Evolutionary conservation across 2,329 filamentous ascomycete genomes (phyloP).

Genomic region (Orbilia quercus): DNA sequence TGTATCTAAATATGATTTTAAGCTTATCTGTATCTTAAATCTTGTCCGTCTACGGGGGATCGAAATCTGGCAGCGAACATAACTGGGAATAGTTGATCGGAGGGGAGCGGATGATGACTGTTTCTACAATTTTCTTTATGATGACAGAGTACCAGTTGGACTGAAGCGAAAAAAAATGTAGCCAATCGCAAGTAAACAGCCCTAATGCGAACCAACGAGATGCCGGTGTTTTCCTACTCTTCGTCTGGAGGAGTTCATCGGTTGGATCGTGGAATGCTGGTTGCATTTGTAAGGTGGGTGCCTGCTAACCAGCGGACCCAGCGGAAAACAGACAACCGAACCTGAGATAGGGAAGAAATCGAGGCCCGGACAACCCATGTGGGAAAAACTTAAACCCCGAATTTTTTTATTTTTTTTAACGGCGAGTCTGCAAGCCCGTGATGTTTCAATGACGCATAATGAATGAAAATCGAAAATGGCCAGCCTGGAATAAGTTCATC

Average conservation of each 20-base stretch:
- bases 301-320: background rate
- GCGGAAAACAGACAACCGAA: background rate
- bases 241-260: conserved; percentile 12
- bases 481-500: too few relatives aligned
- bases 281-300: conserved; percentile 19
- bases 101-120: too few relatives aligned
- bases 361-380: too few relatives aligned
- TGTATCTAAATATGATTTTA: conserved; percentile 40
- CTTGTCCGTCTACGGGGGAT: background rate
- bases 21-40: conserved; percentile 30
- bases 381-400: too few relatives aligned
- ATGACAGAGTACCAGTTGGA: too few relatives aligned
- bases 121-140: too few relatives aligned
- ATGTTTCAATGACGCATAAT: background rate
- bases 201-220: background rate
- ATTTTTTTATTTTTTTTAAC: too few relatives aligned
- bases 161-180: background rate
- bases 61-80: background rate
- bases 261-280: background rate
- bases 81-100: too few relatives aligned
- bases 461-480: too few relatives aligned
- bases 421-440: background rate
- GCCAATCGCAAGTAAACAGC: too few relatives aligned
- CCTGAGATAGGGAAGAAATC: background rate
- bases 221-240: too few relatives aligned